These are phyloP conservation scores for Fusarium globosum DNA, from an alignment of 2,329 filamentous ascomycete species.

Conservation along the genomic window DNA sequence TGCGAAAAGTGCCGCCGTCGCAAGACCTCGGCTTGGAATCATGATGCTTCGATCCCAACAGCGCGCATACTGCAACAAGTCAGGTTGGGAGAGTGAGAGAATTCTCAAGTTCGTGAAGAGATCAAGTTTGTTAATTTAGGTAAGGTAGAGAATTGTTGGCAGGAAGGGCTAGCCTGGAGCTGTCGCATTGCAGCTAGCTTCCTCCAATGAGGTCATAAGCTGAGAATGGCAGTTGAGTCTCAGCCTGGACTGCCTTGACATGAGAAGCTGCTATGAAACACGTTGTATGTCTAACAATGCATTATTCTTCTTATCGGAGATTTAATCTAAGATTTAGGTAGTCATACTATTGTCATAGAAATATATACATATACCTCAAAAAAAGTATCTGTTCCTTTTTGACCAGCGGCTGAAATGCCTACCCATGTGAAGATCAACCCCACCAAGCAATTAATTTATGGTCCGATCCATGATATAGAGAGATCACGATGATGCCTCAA, in stretches of 20 bases:
- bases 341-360: background rate
- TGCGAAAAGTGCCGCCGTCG: slow-evolving; percentile 39
- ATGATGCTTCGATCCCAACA: slow-evolving; percentile 35
- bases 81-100: background rate
- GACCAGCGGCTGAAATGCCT: background rate
- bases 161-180: slow-evolving; percentile 12
- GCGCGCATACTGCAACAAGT: slow-evolving; percentile 18
- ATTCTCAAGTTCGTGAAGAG: background rate
- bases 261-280: background rate
- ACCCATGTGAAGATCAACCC: slow-evolving; percentile 31
- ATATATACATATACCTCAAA: background rate
- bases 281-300: background rate
- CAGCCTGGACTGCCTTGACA: background rate
- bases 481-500: background rate
- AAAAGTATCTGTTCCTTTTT: background rate
- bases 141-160: background rate
- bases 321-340: background rate
- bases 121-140: background rate
- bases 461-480: background rate
- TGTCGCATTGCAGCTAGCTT: slow-evolving; percentile 20
- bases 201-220: slow-evolving; percentile 21
- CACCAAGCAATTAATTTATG: slow-evolving; percentile 4
- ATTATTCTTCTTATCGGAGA: background rate
- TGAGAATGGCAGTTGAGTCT: background rate
- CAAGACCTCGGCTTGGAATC: slow-evolving; percentile 45